Base-by-base conservation (phyloP, 169 alveolate genomes). In the Plasmodium gonderi region DNA sequence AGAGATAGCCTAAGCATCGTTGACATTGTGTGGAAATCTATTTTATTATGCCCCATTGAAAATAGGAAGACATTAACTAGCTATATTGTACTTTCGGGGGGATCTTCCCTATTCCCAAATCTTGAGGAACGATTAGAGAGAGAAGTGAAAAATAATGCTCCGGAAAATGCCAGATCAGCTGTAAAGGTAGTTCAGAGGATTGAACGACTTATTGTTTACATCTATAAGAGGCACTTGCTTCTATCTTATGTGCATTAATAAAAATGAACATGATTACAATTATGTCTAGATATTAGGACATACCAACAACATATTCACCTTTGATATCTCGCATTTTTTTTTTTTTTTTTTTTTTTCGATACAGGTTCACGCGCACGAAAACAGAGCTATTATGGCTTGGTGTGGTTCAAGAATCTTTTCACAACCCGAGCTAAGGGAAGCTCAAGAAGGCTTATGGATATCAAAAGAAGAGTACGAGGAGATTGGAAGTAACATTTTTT, bases 81-180 rank as follows among this genome's bases (percentile, higher is more conserved):
- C 23, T 90, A 78, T 60, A 94, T 95, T 40, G 91, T 90, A 23
- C 92, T 95, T 33, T 95, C 95, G 20, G 97, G 97, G 8, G 97
- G 96, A 1, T 69, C 94, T 14, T 80, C 96, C 26, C 54, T 75
- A n/a, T 95, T 95, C 78, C 95, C 93, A 1, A 95, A 95, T 72
- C 45, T 95, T 31, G 94, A 44, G 60, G 95, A 95, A 91, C 68
- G 97, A 29, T 77, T 95, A 36, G 91, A 94, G 80, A 72, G 78
- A 76, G 97, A 95, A 80, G 67, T 95, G 54, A 91, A 91, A 79
- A 94, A 95, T 82, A 64, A 94, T 72, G 95, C 96, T 11, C 97
- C 96, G 11, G 93, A 92, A 40, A 96, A 92, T 45, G 96, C 96
- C 23, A 94, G 97, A 91, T 74, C 83, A 17, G 82, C 65, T 64